Evolutionary conservation across 2,329 filamentous ascomycete genomes (phyloP).

Genomic region (Chaetomium globosum): DNA sequence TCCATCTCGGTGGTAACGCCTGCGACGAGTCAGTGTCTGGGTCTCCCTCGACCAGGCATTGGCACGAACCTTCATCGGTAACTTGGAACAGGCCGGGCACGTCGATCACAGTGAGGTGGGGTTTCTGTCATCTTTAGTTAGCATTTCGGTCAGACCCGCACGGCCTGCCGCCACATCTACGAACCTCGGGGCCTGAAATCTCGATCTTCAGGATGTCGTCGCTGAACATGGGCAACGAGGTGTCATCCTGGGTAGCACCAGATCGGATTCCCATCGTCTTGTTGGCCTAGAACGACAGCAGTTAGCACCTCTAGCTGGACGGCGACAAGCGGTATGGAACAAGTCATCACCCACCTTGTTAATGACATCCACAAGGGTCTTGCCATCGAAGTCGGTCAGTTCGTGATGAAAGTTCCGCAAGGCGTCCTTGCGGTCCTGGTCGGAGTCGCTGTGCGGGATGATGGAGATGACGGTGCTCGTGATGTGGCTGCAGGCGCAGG

Average conservation of each 20-base stretch:
- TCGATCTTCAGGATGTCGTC: constrained; percentile 51
- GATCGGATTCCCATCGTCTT: constrained; percentile 48
- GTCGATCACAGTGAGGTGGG: constrained; percentile 57
- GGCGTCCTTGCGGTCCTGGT: constrained; percentile 31
- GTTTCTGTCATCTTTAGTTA: constrained; percentile 32
- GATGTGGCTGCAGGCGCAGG: constrained; percentile 44
- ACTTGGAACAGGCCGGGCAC: constrained; percentile 56
- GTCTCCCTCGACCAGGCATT: too few species aligned
- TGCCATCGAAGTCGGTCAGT: constrained; percentile 44
- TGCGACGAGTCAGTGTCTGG: too few species aligned
- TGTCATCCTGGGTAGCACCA: too few species aligned
- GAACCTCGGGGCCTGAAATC: constrained; percentile 49
- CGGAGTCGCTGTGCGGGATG: constrained; percentile 40
- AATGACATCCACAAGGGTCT: constrained; percentile 46
- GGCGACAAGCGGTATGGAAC: too few species aligned
- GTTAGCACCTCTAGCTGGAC: too few species aligned
- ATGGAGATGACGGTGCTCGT: constrained; percentile 49
- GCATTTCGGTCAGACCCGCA: too few species aligned
- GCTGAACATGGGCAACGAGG: constrained; percentile 45
- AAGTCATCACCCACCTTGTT: constrained; percentile 41
- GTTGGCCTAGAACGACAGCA: too few species aligned
- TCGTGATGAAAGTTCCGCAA: constrained; percentile 40
- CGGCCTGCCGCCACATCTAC: background rate
- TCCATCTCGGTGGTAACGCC: constrained; percentile 49
- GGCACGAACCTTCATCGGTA: too few species aligned